Evolutionary conservation across 345 rosid genomes (phyloP), one percentile per base, ranked within the genome.

Genomic region (Sonneratia caseolaris): DNA sequence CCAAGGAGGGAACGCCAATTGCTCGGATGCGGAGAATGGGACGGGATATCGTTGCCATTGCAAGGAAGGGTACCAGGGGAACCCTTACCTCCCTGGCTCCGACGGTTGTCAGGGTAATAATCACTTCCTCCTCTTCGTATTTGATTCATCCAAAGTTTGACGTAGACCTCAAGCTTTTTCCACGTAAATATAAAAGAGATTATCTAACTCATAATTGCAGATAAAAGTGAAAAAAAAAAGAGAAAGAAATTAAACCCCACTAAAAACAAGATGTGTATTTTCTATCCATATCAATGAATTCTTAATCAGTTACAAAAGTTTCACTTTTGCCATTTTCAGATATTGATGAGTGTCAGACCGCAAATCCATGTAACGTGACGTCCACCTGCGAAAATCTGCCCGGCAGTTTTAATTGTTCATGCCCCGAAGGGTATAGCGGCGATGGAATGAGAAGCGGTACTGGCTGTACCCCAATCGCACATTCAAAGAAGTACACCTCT

Each of bases 361-460:
- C 24, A 22, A 0, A 37, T 35, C 18, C 68, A 61, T 19, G 15
- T 47, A 9, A 14, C 59, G 75, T 24, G 68, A 38, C 15, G 48
- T 40, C 0, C 4, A 2, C 0, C 19, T 76, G 75, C 57, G 0
- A 10, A 13, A 76, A 72, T 36, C 35, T 71, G 0, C 0, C 2
- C 0, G 86, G 91, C 27, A 64, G 19, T 64, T 81, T 62, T 16
- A 14, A n/a, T 0, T 87, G 91, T 61, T 10, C 9, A 0, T 85
- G 87, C 77, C 73, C 62, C n/a, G 73, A 78, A 15, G 80, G 79
- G 1, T 74, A 70, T 68, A 47, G 66, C 5, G 84, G 84, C 0
- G 74, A 82, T 19, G 82, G 81, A 3, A 61, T 48, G 64, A 77
- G 35, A 0, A 43, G 47, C 0, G 42, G 80, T 36, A 27, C 40